These are phyloP conservation scores for Chytridium lagenaria DNA, from an alignment of 371 early-diverging fungal genomes.

Conservation along the genomic window DNA sequence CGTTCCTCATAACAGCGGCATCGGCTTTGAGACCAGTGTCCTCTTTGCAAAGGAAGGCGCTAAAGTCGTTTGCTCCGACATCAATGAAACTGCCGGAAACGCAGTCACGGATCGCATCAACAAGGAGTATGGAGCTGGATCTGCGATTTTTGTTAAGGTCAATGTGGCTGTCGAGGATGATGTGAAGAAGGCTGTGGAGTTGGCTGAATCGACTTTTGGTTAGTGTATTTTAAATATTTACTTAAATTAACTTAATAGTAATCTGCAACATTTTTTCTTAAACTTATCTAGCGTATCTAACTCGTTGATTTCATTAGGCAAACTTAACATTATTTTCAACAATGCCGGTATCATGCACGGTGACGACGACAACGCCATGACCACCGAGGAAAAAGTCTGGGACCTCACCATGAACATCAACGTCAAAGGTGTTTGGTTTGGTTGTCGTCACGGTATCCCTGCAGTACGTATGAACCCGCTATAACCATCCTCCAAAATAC, in stretches of 20 bases:
- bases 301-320: constrained; percentile 43
- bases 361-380: constrained; percentile 80
- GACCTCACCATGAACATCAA: constrained; percentile 74
- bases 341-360: constrained; percentile 94
- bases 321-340: constrained; percentile 84
- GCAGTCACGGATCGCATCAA: constrained; percentile 68
- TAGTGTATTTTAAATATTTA: too few relatives aligned
- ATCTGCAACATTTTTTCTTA: background rate
- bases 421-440: constrained; percentile 93
- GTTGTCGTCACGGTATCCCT: constrained; percentile 82
- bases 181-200: constrained; percentile 73
- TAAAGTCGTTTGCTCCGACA: constrained; percentile 77
- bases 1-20: constrained; percentile 66
- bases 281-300: background rate
- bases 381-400: constrained; percentile 80
- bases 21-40: constrained; percentile 77
- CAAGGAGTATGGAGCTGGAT: constrained; percentile 39
- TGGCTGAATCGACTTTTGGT: constrained; percentile 74
- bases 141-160: constrained; percentile 50
- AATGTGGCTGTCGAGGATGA: constrained; percentile 79
- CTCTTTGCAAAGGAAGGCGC: constrained; percentile 87
- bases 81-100: constrained; percentile 60
- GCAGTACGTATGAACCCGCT: constrained; percentile 43
- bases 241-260: too few relatives aligned
- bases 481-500: background rate